These are phyloP conservation scores for Pueraria montana DNA, from an alignment of 306 rosid species.

Conservation along the genomic window DNA sequence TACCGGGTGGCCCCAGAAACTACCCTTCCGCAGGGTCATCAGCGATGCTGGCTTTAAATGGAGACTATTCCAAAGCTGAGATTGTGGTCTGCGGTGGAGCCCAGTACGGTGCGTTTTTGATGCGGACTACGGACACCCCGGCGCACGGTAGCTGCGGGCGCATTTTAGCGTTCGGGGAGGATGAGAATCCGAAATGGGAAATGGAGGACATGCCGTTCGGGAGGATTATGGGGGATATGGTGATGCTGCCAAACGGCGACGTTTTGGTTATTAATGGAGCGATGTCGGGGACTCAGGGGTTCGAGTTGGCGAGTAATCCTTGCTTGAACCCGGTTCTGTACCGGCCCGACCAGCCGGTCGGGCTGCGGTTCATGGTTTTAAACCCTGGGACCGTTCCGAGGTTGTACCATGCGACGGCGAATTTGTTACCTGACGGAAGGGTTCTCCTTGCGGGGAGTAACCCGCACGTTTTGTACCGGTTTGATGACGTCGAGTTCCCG, in stretches of 20 bases:
- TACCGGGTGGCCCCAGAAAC: conserved; percentile 88
- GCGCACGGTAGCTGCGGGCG: conserved; percentile 88
- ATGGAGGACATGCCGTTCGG: conserved; percentile 89
- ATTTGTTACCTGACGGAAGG: conserved; percentile 83
- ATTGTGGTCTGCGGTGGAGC: conserved; percentile 90
- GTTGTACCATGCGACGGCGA: conserved; percentile 86
- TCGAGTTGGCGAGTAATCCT: conserved; percentile 72
- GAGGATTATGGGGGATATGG: conserved; percentile 96
- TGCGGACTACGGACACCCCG: conserved; percentile 62
- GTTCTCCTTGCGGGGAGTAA: conserved; percentile 83
- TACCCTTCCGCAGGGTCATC: conserved; percentile 96
- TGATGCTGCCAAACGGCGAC: conserved; percentile 79
- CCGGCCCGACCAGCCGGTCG: conserved; percentile 72
- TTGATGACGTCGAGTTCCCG: conserved; percentile 63
- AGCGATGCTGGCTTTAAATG: conserved; percentile 68
- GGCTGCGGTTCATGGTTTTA: conserved; percentile 85
- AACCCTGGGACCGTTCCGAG: conserved; percentile 83
- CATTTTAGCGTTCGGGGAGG: conserved; percentile 55
- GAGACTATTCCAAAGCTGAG: conserved; percentile 66
- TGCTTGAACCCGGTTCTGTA: conserved; percentile 81
- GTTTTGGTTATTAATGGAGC: conserved; percentile 88
- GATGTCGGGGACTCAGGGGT: conserved; percentile 82
- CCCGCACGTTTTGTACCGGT: conserved; percentile 72
- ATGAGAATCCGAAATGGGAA: conserved; percentile 57
- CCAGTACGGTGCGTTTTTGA: conserved; percentile 73